These are phyloP conservation scores for Tubosaeta sp. DNA, from an alignment of 768 basidiomycete genomes.

Conservation along the genomic window DNA sequence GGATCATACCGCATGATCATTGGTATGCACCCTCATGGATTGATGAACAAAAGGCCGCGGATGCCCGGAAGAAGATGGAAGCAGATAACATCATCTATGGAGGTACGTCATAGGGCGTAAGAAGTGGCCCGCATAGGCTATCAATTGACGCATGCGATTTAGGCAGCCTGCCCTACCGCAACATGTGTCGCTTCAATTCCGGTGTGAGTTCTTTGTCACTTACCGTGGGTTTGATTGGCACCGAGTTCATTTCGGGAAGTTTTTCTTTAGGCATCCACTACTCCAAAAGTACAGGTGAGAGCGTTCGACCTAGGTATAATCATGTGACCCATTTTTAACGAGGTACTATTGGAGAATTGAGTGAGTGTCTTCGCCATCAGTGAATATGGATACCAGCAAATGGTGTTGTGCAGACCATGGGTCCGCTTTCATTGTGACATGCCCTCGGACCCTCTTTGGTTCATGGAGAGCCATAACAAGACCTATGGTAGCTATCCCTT, in stretches of 20 bases:
- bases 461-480: constrained; percentile 52
- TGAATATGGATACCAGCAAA: constrained; percentile 26
- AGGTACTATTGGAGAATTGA: constrained; percentile 31
- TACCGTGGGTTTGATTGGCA: neutral
- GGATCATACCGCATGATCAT: constrained; percentile 53
- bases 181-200: constrained; percentile 77
- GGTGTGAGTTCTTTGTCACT: constrained; percentile 40
- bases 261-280: constrained; percentile 43
- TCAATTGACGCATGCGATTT: neutral
- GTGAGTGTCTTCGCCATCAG: constrained; percentile 22
- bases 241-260: constrained; percentile 27
- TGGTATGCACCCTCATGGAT: constrained; percentile 75
- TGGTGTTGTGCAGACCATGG: constrained; percentile 35
- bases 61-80: constrained; percentile 50
- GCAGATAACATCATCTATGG: constrained; percentile 44
- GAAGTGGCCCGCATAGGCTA: neutral
- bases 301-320: neutral
- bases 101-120: constrained; percentile 29
- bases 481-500: constrained; percentile 40
- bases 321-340: neutral
- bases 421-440: constrained; percentile 54
- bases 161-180: constrained; percentile 43
- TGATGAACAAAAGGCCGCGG: constrained; percentile 58
- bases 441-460: constrained; percentile 46
- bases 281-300: constrained; percentile 30